A percentile compares a stretch with the other conserved stretches of the same genome.
These are phyloP conservation scores for Diaporthe ampelina DNA, from an alignment of 2,329 filamentous ascomycete genomes.

Conservation along the genomic window DNA sequence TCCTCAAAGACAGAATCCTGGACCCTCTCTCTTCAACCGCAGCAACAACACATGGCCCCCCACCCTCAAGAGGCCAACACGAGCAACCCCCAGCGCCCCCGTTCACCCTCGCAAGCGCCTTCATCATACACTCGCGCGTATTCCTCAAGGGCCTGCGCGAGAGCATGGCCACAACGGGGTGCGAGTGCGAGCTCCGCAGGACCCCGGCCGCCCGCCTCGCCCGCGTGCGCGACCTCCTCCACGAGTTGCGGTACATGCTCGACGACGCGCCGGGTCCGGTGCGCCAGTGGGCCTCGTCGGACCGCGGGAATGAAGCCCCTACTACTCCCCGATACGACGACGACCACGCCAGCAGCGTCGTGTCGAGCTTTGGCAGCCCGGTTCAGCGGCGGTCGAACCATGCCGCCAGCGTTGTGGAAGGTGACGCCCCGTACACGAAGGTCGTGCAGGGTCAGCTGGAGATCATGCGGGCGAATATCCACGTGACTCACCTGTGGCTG, in stretches of 20 bases:
- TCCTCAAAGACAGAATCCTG: constrained; percentile 6
- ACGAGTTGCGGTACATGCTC: constrained; percentile 50
- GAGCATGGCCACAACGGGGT: constrained; percentile 2
- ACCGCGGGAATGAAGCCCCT: too few species aligned
- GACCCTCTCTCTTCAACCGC: not conserved
- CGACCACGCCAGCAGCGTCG: not conserved
- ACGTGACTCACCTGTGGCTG: constrained; percentile 55
- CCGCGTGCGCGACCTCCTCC: constrained; percentile 47
- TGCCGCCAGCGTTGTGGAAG: too few species aligned
- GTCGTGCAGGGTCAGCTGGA: constrained; percentile 43
- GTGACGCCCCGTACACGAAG: too few species aligned
- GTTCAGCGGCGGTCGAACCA: not conserved
- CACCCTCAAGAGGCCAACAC: constrained; percentile 47
- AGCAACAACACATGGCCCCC: not conserved
- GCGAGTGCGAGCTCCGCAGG: constrained; percentile 18
- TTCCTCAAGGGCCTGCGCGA: constrained; percentile 45
- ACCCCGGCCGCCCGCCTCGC: constrained; percentile 38
- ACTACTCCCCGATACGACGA: not conserved
- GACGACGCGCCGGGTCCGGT: constrained; percentile 47
- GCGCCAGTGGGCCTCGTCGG: constrained; percentile 44
- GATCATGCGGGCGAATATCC: constrained; percentile 52
- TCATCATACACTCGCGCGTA: constrained; percentile 49
- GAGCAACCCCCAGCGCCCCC: constrained; percentile 51
- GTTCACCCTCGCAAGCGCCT: constrained; percentile 54
- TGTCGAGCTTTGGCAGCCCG: constrained; percentile 3